A percentile compares a stretch with the other conserved stretches of the same genome.
phyloP scores from a whole-genome alignment of 2,329 filamentous ascomycete species.

The Macroventuria anomochaeta region DNA sequence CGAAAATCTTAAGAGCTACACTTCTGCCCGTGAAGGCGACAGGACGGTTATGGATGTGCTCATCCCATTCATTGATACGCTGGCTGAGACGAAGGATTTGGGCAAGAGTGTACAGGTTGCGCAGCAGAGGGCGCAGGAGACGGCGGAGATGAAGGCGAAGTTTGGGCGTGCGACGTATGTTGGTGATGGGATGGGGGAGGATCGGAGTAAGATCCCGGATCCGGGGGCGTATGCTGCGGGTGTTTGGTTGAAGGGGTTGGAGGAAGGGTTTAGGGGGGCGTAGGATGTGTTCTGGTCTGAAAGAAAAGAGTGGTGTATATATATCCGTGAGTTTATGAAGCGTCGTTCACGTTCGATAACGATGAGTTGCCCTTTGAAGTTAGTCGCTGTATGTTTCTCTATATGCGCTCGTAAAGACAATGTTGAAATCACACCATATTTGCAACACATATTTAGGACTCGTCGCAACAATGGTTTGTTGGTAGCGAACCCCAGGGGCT shows the following conservation, averaged over 20 bases:
- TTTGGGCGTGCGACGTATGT: slow-evolving; percentile 85
- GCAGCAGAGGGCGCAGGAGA: slow-evolving; percentile 75
- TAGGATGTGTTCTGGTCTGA: neutral
- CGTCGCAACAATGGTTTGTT: no score
- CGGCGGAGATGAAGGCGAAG: slow-evolving; percentile 88
- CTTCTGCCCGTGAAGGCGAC: slow-evolving; percentile 85
- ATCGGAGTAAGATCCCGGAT: slow-evolving; percentile 61
- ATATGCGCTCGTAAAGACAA: no score
- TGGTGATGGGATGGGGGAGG: slow-evolving; percentile 68
- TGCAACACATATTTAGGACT: no score
- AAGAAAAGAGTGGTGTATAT: no score
- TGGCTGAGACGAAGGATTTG: slow-evolving; percentile 69
- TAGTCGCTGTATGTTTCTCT: no score
- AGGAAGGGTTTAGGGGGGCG: slow-evolving; percentile 24
- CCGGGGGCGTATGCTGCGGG: slow-evolving; percentile 78
- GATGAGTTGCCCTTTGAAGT: no score
- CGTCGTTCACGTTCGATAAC: no score
- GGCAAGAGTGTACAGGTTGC: slow-evolving; percentile 76
- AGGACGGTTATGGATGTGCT: slow-evolving; percentile 90
- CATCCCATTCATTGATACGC: slow-evolving; percentile 79
- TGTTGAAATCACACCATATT: no score
- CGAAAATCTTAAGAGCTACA: slow-evolving; percentile 68
- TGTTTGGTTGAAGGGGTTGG: slow-evolving; percentile 75
- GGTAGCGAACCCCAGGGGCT: no score
- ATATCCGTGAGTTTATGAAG: no score